Evolutionary conservation across 257 asterid species (phyloP), one percentile per base, ranked within the genome.

Genomic region (Misopates orontium): DNA sequence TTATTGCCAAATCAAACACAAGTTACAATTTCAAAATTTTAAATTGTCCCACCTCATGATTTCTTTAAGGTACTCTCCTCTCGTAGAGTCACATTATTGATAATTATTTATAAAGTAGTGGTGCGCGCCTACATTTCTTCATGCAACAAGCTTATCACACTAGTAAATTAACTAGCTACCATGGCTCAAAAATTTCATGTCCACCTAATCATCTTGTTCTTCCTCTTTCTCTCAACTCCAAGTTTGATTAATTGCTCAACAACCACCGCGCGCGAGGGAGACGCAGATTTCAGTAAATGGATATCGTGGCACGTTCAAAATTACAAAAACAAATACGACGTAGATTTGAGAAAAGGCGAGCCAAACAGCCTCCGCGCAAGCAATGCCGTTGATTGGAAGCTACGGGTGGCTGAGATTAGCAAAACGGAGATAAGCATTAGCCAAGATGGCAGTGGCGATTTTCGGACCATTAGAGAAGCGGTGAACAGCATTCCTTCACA

Each of bases 391-490:
- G 90, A 86, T 44, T 56, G 61, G 58, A 79, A 49, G 64, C 80
- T 80, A 47, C 61, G 62, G 17, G 39, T 21, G 71, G 91, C 91
- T 0, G 89, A 85, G 83, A 62, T 36, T 21, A 76, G 71, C 39
- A 73, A 64, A 65, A 67, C 5, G 16, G 73, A 72, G 56, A 54
- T 85, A 45, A 76, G 41, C 1, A 85, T 83, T 40, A 74, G 82
- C 69, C 89, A 72, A 68, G 92, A 85, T 9, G 89, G 92, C 32
- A 67, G 20, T 15, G 82, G 70, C 3, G 69, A 78, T 49, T 83
- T 74, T 73, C 74, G 42, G 59, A 85, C 83, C 53, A 76, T 85
- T 22, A 74, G 19, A 8, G 82, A 85, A 60, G 91, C 91, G 16
- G 54, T 85, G 55, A 66, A 73, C 39, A 61, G 14, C 76, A 67